Evolutionary conservation across 768 basidiomycete genomes (phyloP).

Genomic region (Termitomyces sp.): DNA sequence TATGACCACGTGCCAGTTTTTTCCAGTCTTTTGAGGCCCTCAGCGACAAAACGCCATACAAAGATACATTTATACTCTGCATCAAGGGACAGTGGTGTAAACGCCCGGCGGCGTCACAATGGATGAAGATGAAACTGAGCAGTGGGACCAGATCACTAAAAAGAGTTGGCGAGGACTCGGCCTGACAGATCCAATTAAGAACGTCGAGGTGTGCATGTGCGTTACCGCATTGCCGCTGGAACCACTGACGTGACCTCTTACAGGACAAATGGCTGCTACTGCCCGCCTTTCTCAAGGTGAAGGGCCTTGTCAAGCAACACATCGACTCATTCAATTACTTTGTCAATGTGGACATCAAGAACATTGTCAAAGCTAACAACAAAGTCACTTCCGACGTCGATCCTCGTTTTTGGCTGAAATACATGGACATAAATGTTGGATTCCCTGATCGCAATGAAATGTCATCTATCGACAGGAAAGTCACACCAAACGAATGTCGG

Average conservation of each 20-base stretch:
- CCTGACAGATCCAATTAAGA: slow-evolving; percentile 87
- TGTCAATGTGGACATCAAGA: slow-evolving; percentile 94
- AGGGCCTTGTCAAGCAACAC: slow-evolving; percentile 98
- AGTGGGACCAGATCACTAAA: slow-evolving; percentile 54
- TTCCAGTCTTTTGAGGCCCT: background rate
- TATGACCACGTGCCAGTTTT: slow-evolving; percentile 8
- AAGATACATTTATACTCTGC: background rate
- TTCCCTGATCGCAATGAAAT: slow-evolving; percentile 87
- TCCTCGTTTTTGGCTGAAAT: slow-evolving; percentile 94
- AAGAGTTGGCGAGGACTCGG: slow-evolving; percentile 73
- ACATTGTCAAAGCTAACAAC: slow-evolving; percentile 90
- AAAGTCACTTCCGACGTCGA: slow-evolving; percentile 96
- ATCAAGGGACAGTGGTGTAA: background rate
- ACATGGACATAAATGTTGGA: slow-evolving; percentile 92
- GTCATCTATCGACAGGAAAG: slow-evolving; percentile 68
- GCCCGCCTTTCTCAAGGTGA: slow-evolving; percentile 95
- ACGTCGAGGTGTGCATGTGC: slow-evolving; percentile 67
- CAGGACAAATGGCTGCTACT: slow-evolving; percentile 99
- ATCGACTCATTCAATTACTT: slow-evolving; percentile 99
- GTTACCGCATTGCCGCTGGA: background rate
- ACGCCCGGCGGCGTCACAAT: slow-evolving; percentile 1
- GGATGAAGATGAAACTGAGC: slow-evolving; percentile 27
- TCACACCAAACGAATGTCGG: slow-evolving; percentile 97
- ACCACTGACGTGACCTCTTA: slow-evolving; percentile 7
- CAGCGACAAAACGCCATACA: background rate